A percentile compares a stretch with the other conserved stretches of the same genome.
These are phyloP conservation scores for Wickerhamomyces sydowiorum DNA, from an alignment of 805 yeast species.

Conservation along the genomic window DNA sequence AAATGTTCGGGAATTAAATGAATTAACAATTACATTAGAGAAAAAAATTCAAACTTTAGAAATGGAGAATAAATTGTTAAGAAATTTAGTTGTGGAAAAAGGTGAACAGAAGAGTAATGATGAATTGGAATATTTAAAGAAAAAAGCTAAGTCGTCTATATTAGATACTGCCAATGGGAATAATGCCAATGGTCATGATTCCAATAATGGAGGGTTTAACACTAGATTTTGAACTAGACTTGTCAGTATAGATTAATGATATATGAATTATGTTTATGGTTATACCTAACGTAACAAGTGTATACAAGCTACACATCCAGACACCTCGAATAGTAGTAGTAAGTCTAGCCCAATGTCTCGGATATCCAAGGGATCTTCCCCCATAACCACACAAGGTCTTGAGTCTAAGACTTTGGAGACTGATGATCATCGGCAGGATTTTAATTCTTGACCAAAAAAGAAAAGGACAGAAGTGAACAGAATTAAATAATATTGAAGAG, in stretches of 20 bases:
- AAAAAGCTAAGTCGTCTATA: conserved; percentile 30
- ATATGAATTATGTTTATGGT: no score
- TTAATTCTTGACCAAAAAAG: no score
- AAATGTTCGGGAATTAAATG: conserved; percentile 65
- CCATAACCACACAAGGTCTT: no score
- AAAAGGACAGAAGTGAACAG: no score
- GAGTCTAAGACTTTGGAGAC: not conserved
- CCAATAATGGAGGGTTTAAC: not conserved
- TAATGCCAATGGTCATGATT: not conserved
- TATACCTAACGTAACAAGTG: no score
- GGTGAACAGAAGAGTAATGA: conserved; percentile 49
- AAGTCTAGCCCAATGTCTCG: no score
- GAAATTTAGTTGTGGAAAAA: conserved; percentile 79
- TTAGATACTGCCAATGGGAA: conserved; percentile 10
- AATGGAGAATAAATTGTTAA: conserved; percentile 86
- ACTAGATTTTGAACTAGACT: not conserved
- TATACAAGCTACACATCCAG: no score
- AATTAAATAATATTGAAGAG: no score
- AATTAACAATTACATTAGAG: conserved; percentile 59
- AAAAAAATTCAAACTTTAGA: conserved; percentile 75
- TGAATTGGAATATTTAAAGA: conserved; percentile 46
- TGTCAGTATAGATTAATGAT: no score
- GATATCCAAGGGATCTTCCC: no score
- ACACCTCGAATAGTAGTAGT: no score
- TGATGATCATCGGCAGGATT: not conserved